These are phyloP conservation scores for Tulasnella sp. DNA, from an alignment of 768 basidiomycete species.

Conservation along the genomic window DNA sequence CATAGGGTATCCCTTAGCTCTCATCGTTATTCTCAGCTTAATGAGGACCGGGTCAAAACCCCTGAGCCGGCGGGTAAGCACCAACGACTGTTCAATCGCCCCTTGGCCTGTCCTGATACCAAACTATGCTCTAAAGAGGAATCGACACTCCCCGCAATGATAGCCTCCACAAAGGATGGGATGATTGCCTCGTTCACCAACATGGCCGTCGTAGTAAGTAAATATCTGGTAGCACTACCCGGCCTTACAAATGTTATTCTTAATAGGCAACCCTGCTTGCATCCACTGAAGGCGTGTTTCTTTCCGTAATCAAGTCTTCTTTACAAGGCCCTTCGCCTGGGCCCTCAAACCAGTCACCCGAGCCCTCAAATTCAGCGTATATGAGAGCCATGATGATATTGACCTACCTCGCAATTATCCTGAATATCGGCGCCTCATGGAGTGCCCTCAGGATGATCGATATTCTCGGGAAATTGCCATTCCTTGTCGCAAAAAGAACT, in stretches of 20 bases:
- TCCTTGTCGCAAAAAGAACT: neutral
- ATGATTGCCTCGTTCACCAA: neutral
- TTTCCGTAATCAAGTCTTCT: neutral
- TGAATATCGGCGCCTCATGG: neutral
- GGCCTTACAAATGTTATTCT: too few species aligned
- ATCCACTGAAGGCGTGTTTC: neutral
- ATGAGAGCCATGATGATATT: neutral
- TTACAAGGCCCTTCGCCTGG: neutral
- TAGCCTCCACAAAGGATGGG: neutral
- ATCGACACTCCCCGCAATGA: neutral
- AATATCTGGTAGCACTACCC: too few species aligned
- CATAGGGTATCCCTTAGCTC: too few species aligned
- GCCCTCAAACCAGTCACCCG: neutral
- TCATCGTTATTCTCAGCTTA: too few species aligned
- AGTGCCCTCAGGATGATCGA: neutral
- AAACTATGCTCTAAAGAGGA: too few species aligned
- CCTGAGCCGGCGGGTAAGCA: too few species aligned
- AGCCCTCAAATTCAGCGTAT: neutral
- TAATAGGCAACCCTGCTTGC: neutral
- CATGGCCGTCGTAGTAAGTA: neutral
- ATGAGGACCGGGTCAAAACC: too few species aligned
- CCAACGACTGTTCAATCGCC: too few species aligned
- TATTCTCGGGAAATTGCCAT: neutral
- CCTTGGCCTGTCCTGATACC: neutral
- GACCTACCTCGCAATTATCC: neutral